Conservation (phyloP, 352 stramenopile genomes). For the Pythium aquatile region DNA sequence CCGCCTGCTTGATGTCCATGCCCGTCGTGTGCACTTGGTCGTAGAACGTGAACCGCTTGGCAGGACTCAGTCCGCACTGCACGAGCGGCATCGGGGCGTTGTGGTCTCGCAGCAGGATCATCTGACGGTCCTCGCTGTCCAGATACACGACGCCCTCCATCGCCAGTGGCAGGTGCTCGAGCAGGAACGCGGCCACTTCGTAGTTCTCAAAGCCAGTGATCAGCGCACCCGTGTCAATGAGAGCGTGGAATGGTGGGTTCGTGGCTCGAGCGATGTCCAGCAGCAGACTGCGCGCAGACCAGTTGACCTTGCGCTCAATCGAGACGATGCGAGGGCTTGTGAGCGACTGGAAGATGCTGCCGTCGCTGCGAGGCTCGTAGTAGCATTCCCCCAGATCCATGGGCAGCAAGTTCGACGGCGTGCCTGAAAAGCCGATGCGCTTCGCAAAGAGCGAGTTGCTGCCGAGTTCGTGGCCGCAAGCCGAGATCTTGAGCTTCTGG, state of each 20-base stretch:
- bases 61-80: constrained; percentile 81
- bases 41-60: constrained; percentile 92
- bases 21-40: constrained; percentile 94
- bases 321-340: constrained; percentile 92
- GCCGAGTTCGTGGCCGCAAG: constrained; percentile 98
- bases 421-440: constrained; percentile 98
- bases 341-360: constrained; percentile 97
- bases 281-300: constrained; percentile 69
- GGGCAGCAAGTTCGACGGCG: constrained; percentile 97
- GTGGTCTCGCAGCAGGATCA: constrained; percentile 94
- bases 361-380: constrained; percentile 98
- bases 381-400: constrained; percentile 98
- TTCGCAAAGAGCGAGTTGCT: constrained; percentile 97
- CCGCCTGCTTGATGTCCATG: constrained; percentile 92
- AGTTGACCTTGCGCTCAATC: constrained; percentile 82
- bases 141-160: constrained; percentile 93
- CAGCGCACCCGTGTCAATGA: constrained; percentile 91
- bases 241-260: constrained; percentile 74
- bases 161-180: constrained; percentile 61
- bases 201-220: constrained; percentile 91
- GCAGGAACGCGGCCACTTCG: constrained; percentile 82
- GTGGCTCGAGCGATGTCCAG: constrained; percentile 68
- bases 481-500: constrained; percentile 98
- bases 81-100: constrained; percentile 93
- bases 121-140: constrained; percentile 85